These are phyloP conservation scores for Venturia effusa DNA, from an alignment of 2,329 filamentous ascomycete species.

Conservation along the genomic window DNA sequence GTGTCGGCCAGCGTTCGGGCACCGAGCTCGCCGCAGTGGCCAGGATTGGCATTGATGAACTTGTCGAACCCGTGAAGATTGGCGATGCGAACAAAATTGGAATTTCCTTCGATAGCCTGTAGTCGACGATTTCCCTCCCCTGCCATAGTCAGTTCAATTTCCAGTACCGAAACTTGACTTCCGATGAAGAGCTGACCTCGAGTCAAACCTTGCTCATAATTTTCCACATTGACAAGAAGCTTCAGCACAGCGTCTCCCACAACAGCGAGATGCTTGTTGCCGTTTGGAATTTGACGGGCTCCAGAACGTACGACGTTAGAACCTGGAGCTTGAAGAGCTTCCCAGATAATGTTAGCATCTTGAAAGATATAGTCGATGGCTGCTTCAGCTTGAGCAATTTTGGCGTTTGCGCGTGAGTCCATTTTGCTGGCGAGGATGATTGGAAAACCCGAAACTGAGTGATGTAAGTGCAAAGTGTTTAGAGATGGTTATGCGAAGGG, in stretches of 20 bases:
- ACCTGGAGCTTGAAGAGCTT: background rate
- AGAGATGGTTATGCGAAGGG: too few relatives aligned
- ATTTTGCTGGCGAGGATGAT: background rate
- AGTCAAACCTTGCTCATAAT: background rate
- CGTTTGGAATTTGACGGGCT: background rate
- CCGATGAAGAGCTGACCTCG: background rate
- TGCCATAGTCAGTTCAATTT: background rate
- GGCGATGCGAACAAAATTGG: background rate
- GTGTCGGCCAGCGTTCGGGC: slow-evolving; percentile 19
- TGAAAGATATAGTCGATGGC: background rate
- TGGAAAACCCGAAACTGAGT: background rate
- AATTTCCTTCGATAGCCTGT: background rate
- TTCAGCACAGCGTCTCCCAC: background rate
- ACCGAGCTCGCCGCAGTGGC: background rate
- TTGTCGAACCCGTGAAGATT: background rate
- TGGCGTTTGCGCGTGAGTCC: background rate
- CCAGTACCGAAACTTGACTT: too few relatives aligned
- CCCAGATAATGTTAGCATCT: background rate
- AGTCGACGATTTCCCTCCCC: background rate
- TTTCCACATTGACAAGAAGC: background rate
- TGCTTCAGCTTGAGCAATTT: background rate
- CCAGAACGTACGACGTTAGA: background rate
- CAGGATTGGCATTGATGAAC: background rate
- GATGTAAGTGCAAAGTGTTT: too few relatives aligned
- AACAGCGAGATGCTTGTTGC: background rate